phyloP scores from a whole-genome alignment of 345 rosid species.

The Barbarea vulgaris region DNA sequence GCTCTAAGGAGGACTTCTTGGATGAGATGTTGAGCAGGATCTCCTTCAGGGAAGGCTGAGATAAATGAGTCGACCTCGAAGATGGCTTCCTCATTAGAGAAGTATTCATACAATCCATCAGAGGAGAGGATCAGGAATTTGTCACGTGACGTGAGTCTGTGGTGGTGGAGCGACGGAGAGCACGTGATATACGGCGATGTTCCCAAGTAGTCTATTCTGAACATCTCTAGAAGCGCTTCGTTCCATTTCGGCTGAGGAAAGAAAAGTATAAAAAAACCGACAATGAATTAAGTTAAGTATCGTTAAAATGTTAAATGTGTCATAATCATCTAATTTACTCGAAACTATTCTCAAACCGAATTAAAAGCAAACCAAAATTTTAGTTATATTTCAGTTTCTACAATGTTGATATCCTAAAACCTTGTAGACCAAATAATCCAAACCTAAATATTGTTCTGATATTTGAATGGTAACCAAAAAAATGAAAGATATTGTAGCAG shows the following conservation, averaged over 20 bases:
- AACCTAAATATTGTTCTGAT: not conserved
- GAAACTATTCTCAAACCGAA: not conserved
- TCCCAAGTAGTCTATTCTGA: slow-evolving; percentile 81
- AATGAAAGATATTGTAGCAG: not conserved
- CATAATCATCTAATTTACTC: too few relatives aligned
- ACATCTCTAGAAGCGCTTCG: slow-evolving; percentile 77
- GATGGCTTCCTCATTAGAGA: slow-evolving; percentile 82
- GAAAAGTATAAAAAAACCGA: not conserved
- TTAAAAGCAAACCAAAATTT: not conserved
- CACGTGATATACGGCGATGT: slow-evolving; percentile 78
- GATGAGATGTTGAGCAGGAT: slow-evolving; percentile 93
- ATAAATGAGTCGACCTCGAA: slow-evolving; percentile 75
- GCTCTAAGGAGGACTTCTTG: slow-evolving; percentile 86
- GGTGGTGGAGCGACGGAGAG: slow-evolving; percentile 75
- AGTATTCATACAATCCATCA: slow-evolving; percentile 86
- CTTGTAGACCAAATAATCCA: not conserved
- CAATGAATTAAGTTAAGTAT: too few relatives aligned
- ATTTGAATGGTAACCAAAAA: too few relatives aligned
- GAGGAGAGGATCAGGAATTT: slow-evolving; percentile 79
- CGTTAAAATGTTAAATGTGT: too few relatives aligned
- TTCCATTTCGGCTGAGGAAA: slow-evolving; percentile 80
- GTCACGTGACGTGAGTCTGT: slow-evolving; percentile 67
- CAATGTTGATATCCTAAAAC: not conserved
- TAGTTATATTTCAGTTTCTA: not conserved
- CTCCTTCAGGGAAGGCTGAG: slow-evolving; percentile 80